phyloP scores from a whole-genome alignment of 164 flowering plant species.

The Magnolia changhungtana region DNA sequence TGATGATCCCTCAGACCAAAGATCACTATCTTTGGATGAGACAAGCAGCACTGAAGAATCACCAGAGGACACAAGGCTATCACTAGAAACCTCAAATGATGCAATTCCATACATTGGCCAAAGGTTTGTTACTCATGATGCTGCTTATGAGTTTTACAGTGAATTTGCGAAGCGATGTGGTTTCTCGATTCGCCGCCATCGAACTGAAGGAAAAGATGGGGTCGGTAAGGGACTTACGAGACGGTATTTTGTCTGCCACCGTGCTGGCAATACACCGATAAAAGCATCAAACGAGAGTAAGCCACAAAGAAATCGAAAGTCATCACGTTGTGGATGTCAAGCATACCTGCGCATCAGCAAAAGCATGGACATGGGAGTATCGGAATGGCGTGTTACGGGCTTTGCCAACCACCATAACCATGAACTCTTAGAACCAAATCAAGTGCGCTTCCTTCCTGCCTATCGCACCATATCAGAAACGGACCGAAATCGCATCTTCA shows the following conservation, averaged over 20 bases:
- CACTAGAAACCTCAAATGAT: constrained; percentile 61
- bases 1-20: constrained; percentile 79
- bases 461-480: constrained; percentile 83
- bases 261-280: constrained; percentile 89
- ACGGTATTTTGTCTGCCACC: constrained; percentile 92
- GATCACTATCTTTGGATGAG: constrained; percentile 79
- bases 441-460: constrained; percentile 93
- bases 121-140: constrained; percentile 77
- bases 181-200: constrained; percentile 83
- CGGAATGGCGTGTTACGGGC: constrained; percentile 92
- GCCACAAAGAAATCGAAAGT: constrained; percentile 82
- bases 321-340: constrained; percentile 92
- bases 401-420: constrained; percentile 90
- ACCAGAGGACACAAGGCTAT: constrained; percentile 67
- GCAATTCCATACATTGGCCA: constrained; percentile 77
- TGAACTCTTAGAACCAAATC: constrained; percentile 77
- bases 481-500: constrained; percentile 70
- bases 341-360: constrained; percentile 88
- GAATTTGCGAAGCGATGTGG: constrained; percentile 88
- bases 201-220: constrained; percentile 96
- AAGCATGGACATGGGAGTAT: constrained; percentile 53
- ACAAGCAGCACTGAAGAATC: constrained; percentile 85
- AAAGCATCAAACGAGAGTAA: constrained; percentile 62
- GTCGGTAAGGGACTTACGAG: constrained; percentile 92
- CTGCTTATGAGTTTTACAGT: constrained; percentile 86